Evolutionary conservation across 2,329 filamentous ascomycete species (phyloP), one percentile per base, ranked within the genome.

Genomic region (Arthrobotrys megalospora): DNA sequence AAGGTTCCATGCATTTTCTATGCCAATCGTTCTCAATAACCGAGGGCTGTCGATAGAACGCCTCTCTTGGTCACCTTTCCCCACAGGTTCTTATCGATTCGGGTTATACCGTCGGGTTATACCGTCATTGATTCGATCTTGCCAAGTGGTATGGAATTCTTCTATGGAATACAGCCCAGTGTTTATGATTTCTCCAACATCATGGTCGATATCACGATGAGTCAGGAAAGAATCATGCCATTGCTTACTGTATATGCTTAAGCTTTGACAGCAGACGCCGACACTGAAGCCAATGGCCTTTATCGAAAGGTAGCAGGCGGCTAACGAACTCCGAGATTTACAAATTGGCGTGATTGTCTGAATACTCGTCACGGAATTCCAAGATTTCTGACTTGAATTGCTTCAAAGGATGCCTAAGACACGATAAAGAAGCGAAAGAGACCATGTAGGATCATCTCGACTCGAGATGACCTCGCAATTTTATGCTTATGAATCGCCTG

Each of bases 391-490:
- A 60, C 55, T 28, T 34, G 34, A 43, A 43, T 60, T 43, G 55
- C 34, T 60, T 60, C 55, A 60, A 43, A n/a, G 34, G 14, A 60
- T 32, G 2, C 14, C 8, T 28, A 38, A 36, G 34, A 43, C 2
- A 60, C 16, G 34, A 43, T 6, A n/a, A n/a, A 28, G 38, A 60
- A 43, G 55, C 55, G 55, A 43, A 43, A 16, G 11, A 16, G 43
- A 43, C 14, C 55, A 41, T 60, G 55, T 43, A 60, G 55, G 10
- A 7, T 60, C 36, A 60, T 43, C 55, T 60, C 55, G 55, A 41
- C n/a, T 60, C 55, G 55, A 60, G 55, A 60, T 58, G 32, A 21
- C n/a, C 19, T 60, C 21, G 55, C 21, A 60, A 60, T 60, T 8
- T 60, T 60, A 60, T 6, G 55, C 55, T 60, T 43, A 43, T 43